Evolutionary conservation across 2,329 filamentous ascomycete species (phyloP).

Genomic region (Epicoccum sorghinum): DNA sequence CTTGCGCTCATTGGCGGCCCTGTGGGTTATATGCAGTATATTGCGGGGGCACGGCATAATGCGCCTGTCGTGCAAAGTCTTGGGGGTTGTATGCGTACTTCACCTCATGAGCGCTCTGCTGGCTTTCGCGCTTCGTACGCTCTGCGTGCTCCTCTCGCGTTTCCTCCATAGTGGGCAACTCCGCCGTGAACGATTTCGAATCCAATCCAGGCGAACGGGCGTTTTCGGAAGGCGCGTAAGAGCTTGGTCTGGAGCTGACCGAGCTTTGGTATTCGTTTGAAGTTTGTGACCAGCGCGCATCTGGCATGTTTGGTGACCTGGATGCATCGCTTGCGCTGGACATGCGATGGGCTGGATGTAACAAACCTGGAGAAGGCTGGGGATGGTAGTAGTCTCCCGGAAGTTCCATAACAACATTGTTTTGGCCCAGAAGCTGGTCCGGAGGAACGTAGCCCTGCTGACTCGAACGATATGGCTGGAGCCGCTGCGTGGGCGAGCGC

Average conservation of each 20-base stretch:
- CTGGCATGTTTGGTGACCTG: conserved; percentile 35
- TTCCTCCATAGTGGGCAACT: conserved; percentile 46
- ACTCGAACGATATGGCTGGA: conserved; percentile 12
- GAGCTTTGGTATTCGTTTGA: conserved; percentile 37
- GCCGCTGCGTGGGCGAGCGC: conserved; percentile 21
- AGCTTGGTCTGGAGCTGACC: conserved; percentile 41
- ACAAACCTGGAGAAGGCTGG: conserved; percentile 35
- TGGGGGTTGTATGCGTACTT: conserved; percentile 46
- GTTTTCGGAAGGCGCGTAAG: conserved; percentile 44
- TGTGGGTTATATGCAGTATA: conserved; percentile 23
- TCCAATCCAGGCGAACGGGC: conserved; percentile 44
- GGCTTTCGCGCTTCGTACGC: conserved; percentile 25
- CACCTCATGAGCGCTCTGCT: conserved; percentile 19
- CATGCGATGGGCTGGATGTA: conserved; percentile 23
- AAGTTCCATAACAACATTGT: conserved; percentile 49
- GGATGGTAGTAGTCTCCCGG: conserved; percentile 51
- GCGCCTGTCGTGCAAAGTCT: conserved; percentile 32
- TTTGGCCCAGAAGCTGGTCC: conserved; percentile 32
- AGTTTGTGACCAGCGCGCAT: conserved; percentile 41
- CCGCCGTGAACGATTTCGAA: conserved; percentile 41
- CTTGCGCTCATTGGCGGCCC: not conserved
- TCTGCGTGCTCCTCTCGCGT: conserved; percentile 42
- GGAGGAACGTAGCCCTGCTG: conserved; percentile 24
- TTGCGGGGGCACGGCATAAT: conserved; percentile 22
- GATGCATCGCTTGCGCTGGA: conserved; percentile 24